Base-by-base conservation (phyloP, 202 grass and related monocot species). In the Dendrocalamus latiflorus region DNA sequence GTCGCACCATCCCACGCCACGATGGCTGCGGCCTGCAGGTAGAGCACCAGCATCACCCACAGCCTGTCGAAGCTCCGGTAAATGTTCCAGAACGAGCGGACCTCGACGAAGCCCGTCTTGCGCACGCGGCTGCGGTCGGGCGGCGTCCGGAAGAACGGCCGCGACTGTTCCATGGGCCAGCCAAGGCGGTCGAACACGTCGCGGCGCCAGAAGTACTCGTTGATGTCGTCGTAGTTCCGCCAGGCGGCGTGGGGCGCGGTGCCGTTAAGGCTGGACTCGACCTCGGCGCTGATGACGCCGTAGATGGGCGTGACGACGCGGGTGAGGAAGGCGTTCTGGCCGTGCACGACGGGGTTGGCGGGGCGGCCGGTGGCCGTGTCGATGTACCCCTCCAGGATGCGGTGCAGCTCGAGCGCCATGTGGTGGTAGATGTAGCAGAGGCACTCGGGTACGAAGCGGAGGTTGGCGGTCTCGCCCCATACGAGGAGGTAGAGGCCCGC, bases 181-280 rank as follows among this genome's bases (percentile, higher is more conserved):
- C 89, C 65, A 25, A 99, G 89, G 28, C 85, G 87, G 54, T 93
- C 88, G 63, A 95, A 99, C 33, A 95, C 93, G 73, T 90, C 81
- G 8, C 81, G 86, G 38, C 89, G 87, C 96, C 96, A 99, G 87
- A 99, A 99, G 79, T 95, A 99, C 85, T 99, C 96, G 74, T 98
- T 99, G 72, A 99, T 87, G 83, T 95, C 96, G 43, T 99, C 96
- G n/a, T 99, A 99, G 76, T 99, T 99, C 21, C 96, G 86, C 96
- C 96, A 99, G 57, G 91, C 93, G 41, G 91, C 86, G 66, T 99
- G 93, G 9, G 96, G 96, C 17, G 87, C 87, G 13, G 85, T 86
- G 39, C 93, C 93, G 49, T 82, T 86, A 37, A 68, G 85, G 89
- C 90, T 91, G 48, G 85, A 83, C 16, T 77, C 81, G 72, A 90